Percentiles rank a stretch among this genome's conserved stretches.
Conservation (phyloP, 306 rosid species). For the Trifolium fragiferum region DNA sequence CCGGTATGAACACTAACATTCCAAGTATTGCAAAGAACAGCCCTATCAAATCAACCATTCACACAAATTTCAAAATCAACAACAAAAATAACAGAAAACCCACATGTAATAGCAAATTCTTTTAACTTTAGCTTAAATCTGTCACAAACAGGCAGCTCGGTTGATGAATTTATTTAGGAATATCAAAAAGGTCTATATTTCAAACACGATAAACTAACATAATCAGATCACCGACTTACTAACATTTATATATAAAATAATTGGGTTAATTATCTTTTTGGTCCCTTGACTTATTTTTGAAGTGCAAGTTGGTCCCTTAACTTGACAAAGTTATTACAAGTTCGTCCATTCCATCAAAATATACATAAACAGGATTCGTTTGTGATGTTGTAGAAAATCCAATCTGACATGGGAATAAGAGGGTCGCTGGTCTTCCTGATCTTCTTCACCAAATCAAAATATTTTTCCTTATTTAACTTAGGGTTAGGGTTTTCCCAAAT, state of each 20-base stretch:
- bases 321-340: not conserved
- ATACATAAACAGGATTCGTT: not conserved
- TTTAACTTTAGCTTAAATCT: no score
- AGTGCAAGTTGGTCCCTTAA: not conserved
- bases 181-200: not conserved
- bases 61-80: slow-evolving; percentile 33
- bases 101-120: no score
- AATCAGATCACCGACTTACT: not conserved
- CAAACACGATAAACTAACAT: not conserved
- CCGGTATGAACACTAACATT: slow-evolving; percentile 85
- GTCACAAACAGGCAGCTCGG: not conserved
- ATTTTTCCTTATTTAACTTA: not conserved
- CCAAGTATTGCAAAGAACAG: slow-evolving; percentile 91
- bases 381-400: not conserved
- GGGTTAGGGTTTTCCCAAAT: not conserved
- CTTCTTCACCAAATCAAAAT: not conserved
- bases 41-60: slow-evolving; percentile 54
- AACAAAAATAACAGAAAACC: not conserved
- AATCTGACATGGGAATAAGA: not conserved
- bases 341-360: not conserved
- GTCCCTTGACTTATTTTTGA: not conserved
- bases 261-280: not conserved
- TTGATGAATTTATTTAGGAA: not conserved
- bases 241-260: not conserved
- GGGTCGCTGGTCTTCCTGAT: not conserved